Evolutionary conservation across 805 yeast genomes (phyloP), one percentile per base, ranked within the genome.

Genomic region (Zygosaccharomyces gambellarensis): DNA sequence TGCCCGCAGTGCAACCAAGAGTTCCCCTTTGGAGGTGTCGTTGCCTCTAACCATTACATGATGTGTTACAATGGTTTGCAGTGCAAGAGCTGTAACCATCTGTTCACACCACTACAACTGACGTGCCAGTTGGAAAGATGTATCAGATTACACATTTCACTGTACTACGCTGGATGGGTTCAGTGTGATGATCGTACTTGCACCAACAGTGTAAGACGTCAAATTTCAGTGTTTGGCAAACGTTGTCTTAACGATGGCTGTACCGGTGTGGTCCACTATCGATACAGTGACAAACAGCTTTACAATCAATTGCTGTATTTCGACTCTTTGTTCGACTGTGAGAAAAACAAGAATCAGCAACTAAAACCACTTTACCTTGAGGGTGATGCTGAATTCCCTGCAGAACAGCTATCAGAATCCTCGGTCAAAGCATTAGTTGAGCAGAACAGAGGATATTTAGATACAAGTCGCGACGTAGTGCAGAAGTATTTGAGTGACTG

Each of bases 111-210:
- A 11, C 61, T 86, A 11, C 75, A 78, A 38, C 59, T 92, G 19
- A 79, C 84, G 5, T 68, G 84, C 9, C 97, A 90, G 65, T 67
- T 94, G 41, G 97, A 90, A 64, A 64, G 71, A n/a, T 71, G 80
- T 43, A 78, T 92, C 23, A 75, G 97, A 48, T 68, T 73, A 4
- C 86, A 82, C 55, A 82, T 92, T 44, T 76, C 90, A 0, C 63
- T 75, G 29, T 94, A 90, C 66, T 94, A 94, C 65, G 82, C 87
- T n/a, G 92, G 90, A 4, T 82, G 94, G 88, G 71, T 90, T 41
- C 70, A 67, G 0, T 94, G 99, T 71, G 95, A 87, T 65, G 97
- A 94, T 59, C 64, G 81, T 5, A 78, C 94, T 1, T 92, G 98
- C 70, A 87, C 86, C 1, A 73, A 80, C 46, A 34, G 38, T 25